Base-by-base conservation (phyloP, 192 early-diverging fungal genomes). In the Linnemannia elongata region DNA sequence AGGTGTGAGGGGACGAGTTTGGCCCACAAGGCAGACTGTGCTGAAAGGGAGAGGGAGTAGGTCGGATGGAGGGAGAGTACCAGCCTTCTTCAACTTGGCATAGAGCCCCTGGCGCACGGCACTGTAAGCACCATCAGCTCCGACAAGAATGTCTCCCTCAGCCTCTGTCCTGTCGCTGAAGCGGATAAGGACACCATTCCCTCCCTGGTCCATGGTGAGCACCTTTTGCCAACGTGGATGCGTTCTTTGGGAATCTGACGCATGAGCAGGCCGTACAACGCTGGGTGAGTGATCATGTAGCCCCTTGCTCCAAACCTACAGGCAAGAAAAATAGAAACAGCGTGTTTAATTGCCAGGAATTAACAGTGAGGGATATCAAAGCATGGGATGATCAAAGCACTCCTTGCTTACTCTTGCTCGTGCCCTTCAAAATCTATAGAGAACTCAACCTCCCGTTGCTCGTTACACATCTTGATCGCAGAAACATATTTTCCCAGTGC, bases 71-170 rank as follows among this genome's bases (percentile, higher is more conserved):
- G 74, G 80, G 10, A 82, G 20, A 1, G 24, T 38, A 1, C n/a
- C 39, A 2, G 27, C 33, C 9, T 76, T 33, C 18, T 72, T 44
- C 17, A 82, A 33, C 24, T 76, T 20, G 27, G 70, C n/a, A 30
- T 72, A 82, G 17, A 82, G 38, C 0, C 49, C 24, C 39, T 76
- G 74, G 42, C 85, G 80, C 3, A 88, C 76, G 2, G 44, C 69
- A 49, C 76, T 79, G 22, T 79, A 77, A 0, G 78, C 76, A 33
- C 86, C 85, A 73, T 89, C 89, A 0, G 79, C 79, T 44, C 84
- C 88, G 0, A 89, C 84, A 38, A 89, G 55, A 36, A 88, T 47
- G 33, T 75, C 76, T 6, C 88, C 88, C 38, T 66, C 55, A 13
- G 35, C 20, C 3, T 20, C 27, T 3, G 78, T 54, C 1, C 71